These are phyloP conservation scores for Triticum monococcum DNA, from an alignment of 176 grass and related monocot genomes.

Conservation along the genomic window DNA sequence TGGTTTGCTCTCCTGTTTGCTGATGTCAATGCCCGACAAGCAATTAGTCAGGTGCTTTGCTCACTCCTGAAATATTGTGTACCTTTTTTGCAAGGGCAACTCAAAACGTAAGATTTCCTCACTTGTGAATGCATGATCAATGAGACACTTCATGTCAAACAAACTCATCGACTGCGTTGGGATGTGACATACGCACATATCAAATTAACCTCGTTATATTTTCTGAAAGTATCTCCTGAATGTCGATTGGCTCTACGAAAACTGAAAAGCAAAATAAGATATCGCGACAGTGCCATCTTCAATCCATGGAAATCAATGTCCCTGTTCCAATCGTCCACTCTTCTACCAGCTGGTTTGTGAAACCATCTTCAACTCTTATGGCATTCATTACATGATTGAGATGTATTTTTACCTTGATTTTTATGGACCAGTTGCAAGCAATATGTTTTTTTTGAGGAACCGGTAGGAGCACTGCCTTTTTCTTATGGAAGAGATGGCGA, in stretches of 20 bases:
- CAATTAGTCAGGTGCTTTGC: not conserved
- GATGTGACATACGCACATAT: not conserved
- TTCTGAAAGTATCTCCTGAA: not conserved
- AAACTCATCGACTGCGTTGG: no score
- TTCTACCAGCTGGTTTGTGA: not conserved
- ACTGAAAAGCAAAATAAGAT: not conserved
- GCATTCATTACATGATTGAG: slow-evolving; percentile 40
- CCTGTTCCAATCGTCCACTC: not conserved
- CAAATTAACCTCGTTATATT: not conserved
- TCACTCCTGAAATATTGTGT: not conserved
- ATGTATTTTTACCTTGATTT: not conserved
- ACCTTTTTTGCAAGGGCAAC: not conserved
- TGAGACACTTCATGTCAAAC: not conserved
- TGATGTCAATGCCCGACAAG: not conserved
- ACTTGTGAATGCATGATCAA: not conserved
- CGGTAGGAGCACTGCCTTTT: no score
- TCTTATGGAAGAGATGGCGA: no score
- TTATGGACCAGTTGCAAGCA: no score
- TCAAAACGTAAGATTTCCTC: not conserved
- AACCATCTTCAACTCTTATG: not conserved
- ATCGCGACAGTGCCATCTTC: not conserved
- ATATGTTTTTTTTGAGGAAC: no score
- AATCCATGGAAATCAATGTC: not conserved
- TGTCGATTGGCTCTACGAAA: not conserved
- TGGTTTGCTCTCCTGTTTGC: not conserved